A percentile compares a stretch with the other conserved stretches of the same genome.
phyloP scores from a whole-genome alignment of 2,329 filamentous ascomycete genomes.

The Ophiobolus disseminans region DNA sequence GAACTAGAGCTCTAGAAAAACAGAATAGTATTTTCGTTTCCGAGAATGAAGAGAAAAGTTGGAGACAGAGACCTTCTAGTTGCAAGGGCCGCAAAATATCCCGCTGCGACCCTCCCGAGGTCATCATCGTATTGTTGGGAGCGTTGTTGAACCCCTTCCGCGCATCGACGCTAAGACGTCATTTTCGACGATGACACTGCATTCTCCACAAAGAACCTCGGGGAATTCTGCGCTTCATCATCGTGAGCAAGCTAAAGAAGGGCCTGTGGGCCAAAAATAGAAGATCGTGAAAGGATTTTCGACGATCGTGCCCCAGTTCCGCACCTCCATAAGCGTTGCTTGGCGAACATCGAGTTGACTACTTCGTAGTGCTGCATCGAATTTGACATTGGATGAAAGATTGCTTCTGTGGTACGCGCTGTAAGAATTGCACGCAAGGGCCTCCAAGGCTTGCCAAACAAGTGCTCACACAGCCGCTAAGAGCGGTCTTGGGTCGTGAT shows the following conservation, averaged over 20 bases:
- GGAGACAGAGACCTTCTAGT: background rate
- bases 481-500: too few relatives aligned
- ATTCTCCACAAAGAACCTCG: background rate
- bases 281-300: conserved; percentile 1
- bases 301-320: background rate
- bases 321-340: background rate
- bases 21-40: too few relatives aligned
- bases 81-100: background rate
- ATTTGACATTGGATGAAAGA: too few relatives aligned
- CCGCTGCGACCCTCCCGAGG: conserved; percentile 1
- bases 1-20: background rate
- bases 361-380: background rate
- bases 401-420: too few relatives aligned
- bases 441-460: too few relatives aligned
- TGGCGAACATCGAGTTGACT: conserved; percentile 3
- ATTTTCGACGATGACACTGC: conserved; percentile 1
- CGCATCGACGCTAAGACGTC: conserved; percentile 4
- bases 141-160: background rate
- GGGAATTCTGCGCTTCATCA: background rate
- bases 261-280: conserved; percentile 3
- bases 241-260: background rate
- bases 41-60: background rate
- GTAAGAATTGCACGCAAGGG: too few relatives aligned
- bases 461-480: too few relatives aligned
- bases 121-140: conserved; percentile 3